Percentiles rank a stretch among this genome's conserved stretches.
Evolutionary conservation across 139 green algal species (phyloP).

Genomic region (Pleodorina starrii): DNA sequence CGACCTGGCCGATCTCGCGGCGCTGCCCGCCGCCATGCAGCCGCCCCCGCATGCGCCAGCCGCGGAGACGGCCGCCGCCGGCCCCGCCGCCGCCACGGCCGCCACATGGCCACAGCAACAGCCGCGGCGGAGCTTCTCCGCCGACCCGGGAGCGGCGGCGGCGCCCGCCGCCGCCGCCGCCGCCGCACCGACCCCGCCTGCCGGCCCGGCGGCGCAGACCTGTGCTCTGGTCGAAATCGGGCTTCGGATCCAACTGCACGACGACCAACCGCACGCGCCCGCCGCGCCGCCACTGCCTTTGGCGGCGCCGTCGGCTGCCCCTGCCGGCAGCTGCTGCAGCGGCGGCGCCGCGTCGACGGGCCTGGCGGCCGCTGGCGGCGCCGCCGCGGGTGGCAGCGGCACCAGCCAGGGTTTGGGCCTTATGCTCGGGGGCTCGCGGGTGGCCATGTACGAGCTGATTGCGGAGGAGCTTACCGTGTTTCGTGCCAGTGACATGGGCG

Average conservation of each 20-base stretch:
- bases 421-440: neutral
- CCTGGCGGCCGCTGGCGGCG: neutral
- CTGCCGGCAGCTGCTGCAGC: neutral
- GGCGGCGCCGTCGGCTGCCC: neutral
- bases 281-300: neutral
- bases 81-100: neutral
- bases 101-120: neutral
- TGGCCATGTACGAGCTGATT: constrained; percentile 18
- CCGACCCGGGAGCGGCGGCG: neutral
- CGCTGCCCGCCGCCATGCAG: neutral
- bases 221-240: constrained; percentile 31
- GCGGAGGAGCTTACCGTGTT: constrained; percentile 42
- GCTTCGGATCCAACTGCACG: neutral
- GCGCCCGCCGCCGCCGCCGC: neutral
- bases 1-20: constrained; percentile 17
- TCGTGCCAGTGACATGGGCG: neutral
- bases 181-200: neutral
- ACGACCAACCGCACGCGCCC: neutral
- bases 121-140: neutral
- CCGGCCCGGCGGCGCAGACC: neutral
- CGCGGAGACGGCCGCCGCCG: neutral
- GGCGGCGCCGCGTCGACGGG: neutral
- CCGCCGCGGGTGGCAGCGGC: neutral
- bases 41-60: constrained; percentile 1
- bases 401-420: neutral